A percentile compares a stretch with the other conserved stretches of the same genome.
Evolutionary conservation across 2,329 filamentous ascomycete genomes (phyloP).

Genomic region (Davidsoniella australis): DNA sequence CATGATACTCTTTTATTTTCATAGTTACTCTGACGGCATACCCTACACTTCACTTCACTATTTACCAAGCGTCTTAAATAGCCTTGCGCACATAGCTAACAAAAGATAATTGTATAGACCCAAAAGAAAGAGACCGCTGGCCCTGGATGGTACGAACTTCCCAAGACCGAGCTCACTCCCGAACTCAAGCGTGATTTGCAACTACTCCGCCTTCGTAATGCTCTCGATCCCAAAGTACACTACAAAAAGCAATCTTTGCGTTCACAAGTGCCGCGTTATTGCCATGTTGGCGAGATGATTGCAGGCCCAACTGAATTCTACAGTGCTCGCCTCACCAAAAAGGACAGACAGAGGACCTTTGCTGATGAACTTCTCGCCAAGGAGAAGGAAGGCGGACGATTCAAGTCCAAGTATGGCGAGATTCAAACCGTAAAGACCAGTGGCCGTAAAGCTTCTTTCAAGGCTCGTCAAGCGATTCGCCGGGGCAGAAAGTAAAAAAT

Average conservation of each 20-base stretch:
- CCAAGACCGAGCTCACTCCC: constrained; percentile 66
- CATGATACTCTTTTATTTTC: constrained; percentile 37
- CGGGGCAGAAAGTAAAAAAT: constrained; percentile 2
- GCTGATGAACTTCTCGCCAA: constrained; percentile 65
- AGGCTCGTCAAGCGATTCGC: constrained; percentile 5
- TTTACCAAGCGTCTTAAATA: constrained; percentile 61
- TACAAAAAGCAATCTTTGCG: constrained; percentile 52
- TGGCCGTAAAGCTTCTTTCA: constrained; percentile 76
- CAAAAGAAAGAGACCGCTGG: constrained; percentile 42
- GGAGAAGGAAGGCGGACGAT: constrained; percentile 28
- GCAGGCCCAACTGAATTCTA: constrained; percentile 81
- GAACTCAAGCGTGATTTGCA: constrained; percentile 81
- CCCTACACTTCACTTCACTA: constrained; percentile 27
- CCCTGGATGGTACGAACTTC: constrained; percentile 72
- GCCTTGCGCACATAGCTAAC: background rate
- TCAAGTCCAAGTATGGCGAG: constrained; percentile 74
- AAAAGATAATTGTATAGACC: background rate
- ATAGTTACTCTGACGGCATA: constrained; percentile 57
- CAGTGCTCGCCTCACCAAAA: constrained; percentile 64
- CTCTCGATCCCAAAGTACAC: constrained; percentile 75
- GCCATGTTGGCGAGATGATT: constrained; percentile 74
- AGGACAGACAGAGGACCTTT: constrained; percentile 73
- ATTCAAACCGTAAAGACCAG: constrained; percentile 70
- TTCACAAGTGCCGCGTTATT: constrained; percentile 55
- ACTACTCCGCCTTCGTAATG: constrained; percentile 71